phyloP scores from a whole-genome alignment of 2,329 filamentous ascomycete genomes.

The Pyrenochaeta sp. region DNA sequence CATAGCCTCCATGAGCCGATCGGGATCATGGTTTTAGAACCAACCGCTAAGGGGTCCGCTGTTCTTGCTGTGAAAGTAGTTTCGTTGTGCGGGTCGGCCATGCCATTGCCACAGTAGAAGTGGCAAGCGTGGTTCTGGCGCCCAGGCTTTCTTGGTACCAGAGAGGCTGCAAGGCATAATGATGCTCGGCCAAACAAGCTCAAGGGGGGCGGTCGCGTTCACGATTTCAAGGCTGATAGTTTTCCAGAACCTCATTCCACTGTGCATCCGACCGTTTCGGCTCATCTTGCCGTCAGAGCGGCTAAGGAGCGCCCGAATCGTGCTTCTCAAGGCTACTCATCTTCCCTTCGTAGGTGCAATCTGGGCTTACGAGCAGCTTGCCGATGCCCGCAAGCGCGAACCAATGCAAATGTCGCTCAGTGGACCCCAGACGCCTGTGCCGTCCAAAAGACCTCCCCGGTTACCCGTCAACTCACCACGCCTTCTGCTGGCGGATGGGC shows the following conservation, averaged over 20 bases:
- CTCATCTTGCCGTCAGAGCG: slow-evolving; percentile 71
- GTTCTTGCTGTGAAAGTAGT: slow-evolving; percentile 1
- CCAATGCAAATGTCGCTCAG: slow-evolving; percentile 37
- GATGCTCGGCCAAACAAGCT: slow-evolving; percentile 9
- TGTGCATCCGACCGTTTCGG: slow-evolving; percentile 76
- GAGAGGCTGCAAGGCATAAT: slow-evolving; percentile 7
- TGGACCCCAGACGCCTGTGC: slow-evolving; percentile 41
- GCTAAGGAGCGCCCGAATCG: slow-evolving; percentile 68
- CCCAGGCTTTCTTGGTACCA: slow-evolving; percentile 32
- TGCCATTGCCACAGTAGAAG: slow-evolving; percentile 13
- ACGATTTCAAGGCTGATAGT: slow-evolving; percentile 40
- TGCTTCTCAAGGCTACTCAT: slow-evolving; percentile 67
- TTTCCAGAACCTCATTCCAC: slow-evolving; percentile 73
- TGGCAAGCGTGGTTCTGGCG: slow-evolving; percentile 32
- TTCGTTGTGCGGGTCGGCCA: slow-evolving; percentile 6
- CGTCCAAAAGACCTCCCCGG: slow-evolving; percentile 37
- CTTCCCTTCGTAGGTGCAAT: slow-evolving; percentile 75
- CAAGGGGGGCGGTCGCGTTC: not conserved
- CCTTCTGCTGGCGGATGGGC: slow-evolving; percentile 34
- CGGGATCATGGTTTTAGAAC: slow-evolving; percentile 16
- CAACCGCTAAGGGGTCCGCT: slow-evolving; percentile 22
- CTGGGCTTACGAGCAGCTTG: slow-evolving; percentile 68
- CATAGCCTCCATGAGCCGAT: slow-evolving; percentile 40
- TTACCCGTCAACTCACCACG: slow-evolving; percentile 45
- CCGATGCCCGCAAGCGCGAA: slow-evolving; percentile 28